These are phyloP conservation scores for Candida maltosa DNA, from an alignment of 805 yeast species.

Conservation along the genomic window DNA sequence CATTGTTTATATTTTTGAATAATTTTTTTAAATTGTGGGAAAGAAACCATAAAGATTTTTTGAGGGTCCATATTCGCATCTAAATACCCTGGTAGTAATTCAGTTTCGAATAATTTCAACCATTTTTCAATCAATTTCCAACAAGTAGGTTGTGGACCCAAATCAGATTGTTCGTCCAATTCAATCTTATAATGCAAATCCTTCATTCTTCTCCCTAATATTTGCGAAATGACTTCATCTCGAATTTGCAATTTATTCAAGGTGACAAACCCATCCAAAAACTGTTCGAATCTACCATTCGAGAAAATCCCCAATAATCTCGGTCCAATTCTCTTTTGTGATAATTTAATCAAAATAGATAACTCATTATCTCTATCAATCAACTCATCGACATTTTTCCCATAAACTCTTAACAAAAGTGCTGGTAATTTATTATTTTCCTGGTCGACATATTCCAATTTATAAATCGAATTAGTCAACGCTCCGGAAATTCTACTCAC, in stretches of 20 bases:
- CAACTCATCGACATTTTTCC: conserved; percentile 79
- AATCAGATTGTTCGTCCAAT: conserved; percentile 53
- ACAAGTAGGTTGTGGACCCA: conserved; percentile 53
- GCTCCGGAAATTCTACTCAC: conserved; percentile 85
- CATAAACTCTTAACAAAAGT: conserved; percentile 78
- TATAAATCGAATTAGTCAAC: conserved; percentile 84
- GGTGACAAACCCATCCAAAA: conserved; percentile 76
- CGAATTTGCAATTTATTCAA: conserved; percentile 71
- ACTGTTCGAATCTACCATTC: conserved; percentile 94
- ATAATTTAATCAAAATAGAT: conserved; percentile 65
- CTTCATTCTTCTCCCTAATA: conserved; percentile 94
- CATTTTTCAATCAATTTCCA: conserved; percentile 76
- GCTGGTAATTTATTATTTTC: conserved; percentile 46
- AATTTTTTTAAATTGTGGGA: conserved; percentile 47
- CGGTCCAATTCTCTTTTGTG: conserved; percentile 83
- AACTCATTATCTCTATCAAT: conserved; percentile 86
- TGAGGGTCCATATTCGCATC: conserved; percentile 29
- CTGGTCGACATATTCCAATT: conserved; percentile 53
- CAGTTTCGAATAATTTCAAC: conserved; percentile 46
- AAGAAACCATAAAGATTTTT: conserved; percentile 42
- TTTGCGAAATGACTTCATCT: conserved; percentile 69
- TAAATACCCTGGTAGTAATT: conserved; percentile 36
- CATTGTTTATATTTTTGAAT: conserved; percentile 57
- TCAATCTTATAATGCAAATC: conserved; percentile 83
- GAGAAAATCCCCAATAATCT: conserved; percentile 81